A percentile compares a stretch with the other conserved stretches of the same genome.
These are phyloP conservation scores for Amanita muscaria DNA, from an alignment of 768 basidiomycete genomes.

Conservation along the genomic window DNA sequence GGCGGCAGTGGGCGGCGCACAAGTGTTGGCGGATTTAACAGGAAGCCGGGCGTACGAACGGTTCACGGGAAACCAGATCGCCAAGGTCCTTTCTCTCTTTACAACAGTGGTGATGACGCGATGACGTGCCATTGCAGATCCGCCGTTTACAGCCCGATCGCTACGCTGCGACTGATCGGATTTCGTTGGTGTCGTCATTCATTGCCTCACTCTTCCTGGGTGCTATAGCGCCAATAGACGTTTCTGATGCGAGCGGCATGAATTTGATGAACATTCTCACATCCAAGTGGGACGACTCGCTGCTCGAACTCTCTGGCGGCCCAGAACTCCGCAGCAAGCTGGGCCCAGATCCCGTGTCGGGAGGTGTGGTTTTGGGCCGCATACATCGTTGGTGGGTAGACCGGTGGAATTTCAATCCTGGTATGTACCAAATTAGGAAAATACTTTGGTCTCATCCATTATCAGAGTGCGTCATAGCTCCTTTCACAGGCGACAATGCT, in stretches of 20 bases:
- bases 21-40: conserved; percentile 63
- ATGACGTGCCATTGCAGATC: conserved; percentile 32
- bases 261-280: conserved; percentile 75
- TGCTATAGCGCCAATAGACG: conserved; percentile 69
- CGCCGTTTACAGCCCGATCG: conserved; percentile 41
- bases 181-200: conserved; percentile 80
- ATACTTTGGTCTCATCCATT: neutral
- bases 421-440: conserved; percentile 25
- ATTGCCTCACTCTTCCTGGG: conserved; percentile 78
- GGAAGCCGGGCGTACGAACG: conserved; percentile 83
- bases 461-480: conserved; percentile 67
- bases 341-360: conserved; percentile 68
- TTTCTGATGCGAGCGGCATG: conserved; percentile 88
- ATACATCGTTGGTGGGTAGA: conserved; percentile 64
- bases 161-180: conserved; percentile 52
- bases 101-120: neutral
- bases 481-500: conserved; percentile 88
- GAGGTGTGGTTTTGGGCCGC: conserved; percentile 57
- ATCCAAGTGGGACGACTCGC: conserved; percentile 61
- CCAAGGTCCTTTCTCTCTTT: conserved; percentile 36
- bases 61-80: conserved; percentile 83
- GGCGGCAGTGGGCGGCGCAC: conserved; percentile 56
- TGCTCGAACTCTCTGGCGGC: conserved; percentile 64
- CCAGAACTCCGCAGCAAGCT: conserved; percentile 58
- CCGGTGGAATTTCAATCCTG: conserved; percentile 65